Conservation (phyloP, 2,329 filamentous ascomycete species). For the Penicillium concentricum region DNA sequence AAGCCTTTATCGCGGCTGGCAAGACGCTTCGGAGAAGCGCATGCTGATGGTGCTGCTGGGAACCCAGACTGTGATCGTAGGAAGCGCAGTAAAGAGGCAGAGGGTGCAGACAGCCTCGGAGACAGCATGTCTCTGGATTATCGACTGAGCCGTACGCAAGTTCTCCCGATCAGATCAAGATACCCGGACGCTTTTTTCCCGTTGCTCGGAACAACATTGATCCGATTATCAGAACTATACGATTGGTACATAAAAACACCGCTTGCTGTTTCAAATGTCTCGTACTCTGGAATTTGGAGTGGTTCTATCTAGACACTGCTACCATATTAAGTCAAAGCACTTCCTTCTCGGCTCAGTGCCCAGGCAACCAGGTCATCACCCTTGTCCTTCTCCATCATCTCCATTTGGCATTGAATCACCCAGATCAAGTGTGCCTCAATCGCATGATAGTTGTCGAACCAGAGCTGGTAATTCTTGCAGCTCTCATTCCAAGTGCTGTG, state of each 20-base stretch:
- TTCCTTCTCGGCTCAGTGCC: constrained; percentile 1
- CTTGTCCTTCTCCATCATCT: not conserved
- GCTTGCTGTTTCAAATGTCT: not conserved
- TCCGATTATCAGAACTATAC: constrained; percentile 33
- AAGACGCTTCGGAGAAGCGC: constrained; percentile 18
- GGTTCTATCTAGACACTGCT: not conserved
- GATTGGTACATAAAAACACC: not conserved
- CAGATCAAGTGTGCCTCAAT: constrained; percentile 3
- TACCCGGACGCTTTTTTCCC: constrained; percentile 21
- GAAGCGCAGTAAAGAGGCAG: constrained; percentile 65
- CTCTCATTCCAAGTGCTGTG: not conserved
- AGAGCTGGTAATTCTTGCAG: not conserved
- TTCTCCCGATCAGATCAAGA: constrained; percentile 12
- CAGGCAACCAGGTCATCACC: constrained; percentile 1
- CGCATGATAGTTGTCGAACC: not conserved
- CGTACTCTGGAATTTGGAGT: not conserved
- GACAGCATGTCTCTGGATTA: constrained; percentile 40
- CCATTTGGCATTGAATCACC: not conserved
- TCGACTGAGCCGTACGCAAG: not conserved
- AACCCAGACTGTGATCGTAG: constrained; percentile 69
- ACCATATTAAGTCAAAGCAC: not conserved
- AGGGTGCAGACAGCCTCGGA: constrained; percentile 48
- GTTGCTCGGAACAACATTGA: constrained; percentile 29
- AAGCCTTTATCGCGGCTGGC: constrained; percentile 14
- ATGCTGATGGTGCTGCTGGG: constrained; percentile 39